These are phyloP conservation scores for Gnetum montanum DNA, from an alignment of 75 land plant species.

Conservation along the genomic window DNA sequence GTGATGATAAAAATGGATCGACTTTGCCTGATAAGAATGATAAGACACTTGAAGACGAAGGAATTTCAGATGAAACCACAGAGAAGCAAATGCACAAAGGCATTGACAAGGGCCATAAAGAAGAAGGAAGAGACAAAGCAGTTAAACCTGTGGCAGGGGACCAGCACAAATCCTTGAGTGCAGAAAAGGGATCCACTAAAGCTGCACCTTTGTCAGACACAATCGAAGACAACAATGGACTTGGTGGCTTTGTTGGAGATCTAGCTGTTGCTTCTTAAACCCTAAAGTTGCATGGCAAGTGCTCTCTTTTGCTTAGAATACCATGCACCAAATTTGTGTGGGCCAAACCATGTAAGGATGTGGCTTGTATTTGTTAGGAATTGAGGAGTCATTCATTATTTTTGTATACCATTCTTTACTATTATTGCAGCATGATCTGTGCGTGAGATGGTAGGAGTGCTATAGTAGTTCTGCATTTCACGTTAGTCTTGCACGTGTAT, in stretches of 20 bases:
- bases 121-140: slow-evolving; percentile 1
- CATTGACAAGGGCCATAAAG: background rate
- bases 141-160: background rate
- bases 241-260: background rate
- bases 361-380: too few relatives aligned
- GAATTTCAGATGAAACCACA: background rate
- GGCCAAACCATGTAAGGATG: too few relatives aligned
- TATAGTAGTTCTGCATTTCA: too few relatives aligned
- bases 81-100: background rate
- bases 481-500: too few relatives aligned
- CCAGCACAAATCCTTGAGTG: background rate
- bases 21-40: background rate
- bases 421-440: too few relatives aligned
- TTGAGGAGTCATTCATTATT: too few relatives aligned
- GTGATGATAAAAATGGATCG: background rate
- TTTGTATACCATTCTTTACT: too few relatives aligned
- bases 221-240: background rate
- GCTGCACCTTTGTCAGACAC: background rate
- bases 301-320: too few relatives aligned
- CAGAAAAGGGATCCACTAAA: background rate
- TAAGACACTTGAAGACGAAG: background rate
- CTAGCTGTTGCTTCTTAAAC: background rate
- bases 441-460: too few relatives aligned
- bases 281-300: too few relatives aligned
- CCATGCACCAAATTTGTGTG: too few relatives aligned